These are phyloP conservation scores for Arabidopsis suecica DNA, from an alignment of 345 rosid genomes.

Conservation along the genomic window DNA sequence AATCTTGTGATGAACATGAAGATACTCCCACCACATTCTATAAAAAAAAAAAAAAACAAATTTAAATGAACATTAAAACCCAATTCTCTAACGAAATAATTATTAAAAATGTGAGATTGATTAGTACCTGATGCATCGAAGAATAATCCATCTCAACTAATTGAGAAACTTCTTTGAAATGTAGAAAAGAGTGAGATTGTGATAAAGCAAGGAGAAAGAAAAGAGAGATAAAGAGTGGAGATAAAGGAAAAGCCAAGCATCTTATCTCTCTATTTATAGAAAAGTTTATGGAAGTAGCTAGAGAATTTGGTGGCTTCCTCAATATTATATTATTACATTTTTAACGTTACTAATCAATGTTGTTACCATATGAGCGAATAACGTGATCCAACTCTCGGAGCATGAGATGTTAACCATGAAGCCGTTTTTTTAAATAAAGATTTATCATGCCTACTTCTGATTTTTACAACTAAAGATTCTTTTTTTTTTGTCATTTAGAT, in stretches of 20 bases:
- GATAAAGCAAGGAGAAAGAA: conserved; percentile 17
- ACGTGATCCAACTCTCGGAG: conserved; percentile 30
- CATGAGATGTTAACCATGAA: conserved; percentile 17
- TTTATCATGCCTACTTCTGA: background rate
- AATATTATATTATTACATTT: background rate
- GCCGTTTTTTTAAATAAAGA: background rate
- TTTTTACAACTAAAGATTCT: background rate
- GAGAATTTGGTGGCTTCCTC: conserved; percentile 30
- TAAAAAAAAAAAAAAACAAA: background rate
- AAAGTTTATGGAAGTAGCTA: conserved; percentile 26
- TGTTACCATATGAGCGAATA: conserved; percentile 13
- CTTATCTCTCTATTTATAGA: conserved; percentile 33
- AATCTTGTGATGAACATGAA: conserved; percentile 39
- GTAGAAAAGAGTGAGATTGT: conserved; percentile 9
- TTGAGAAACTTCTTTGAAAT: conserved; percentile 24
- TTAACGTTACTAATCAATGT: background rate
- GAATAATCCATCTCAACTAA: conserved; percentile 27
- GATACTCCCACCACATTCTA: conserved; percentile 39
- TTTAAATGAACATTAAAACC: background rate
- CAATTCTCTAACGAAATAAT: background rate
- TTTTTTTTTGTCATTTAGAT: background rate
- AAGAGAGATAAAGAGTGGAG: conserved; percentile 6
- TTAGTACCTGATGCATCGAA: conserved; percentile 34
- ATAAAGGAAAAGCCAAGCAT: conserved; percentile 39
- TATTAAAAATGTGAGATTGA: background rate